These are phyloP conservation scores for Botryosphaeria dothidea DNA, from an alignment of 2,329 filamentous ascomycete genomes.

Conservation along the genomic window DNA sequence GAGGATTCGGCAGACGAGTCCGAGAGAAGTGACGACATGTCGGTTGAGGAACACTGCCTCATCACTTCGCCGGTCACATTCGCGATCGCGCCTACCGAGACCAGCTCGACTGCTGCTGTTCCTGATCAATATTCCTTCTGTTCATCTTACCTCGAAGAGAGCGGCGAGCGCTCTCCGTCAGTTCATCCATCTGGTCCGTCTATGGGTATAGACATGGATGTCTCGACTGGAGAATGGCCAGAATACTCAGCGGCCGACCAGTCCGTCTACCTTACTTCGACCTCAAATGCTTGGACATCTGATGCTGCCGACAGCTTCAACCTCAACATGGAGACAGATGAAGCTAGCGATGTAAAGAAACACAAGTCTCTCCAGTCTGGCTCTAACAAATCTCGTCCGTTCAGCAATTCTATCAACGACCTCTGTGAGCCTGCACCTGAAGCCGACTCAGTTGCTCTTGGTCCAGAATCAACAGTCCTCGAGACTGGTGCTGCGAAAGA, in stretches of 20 bases:
- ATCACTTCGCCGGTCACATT: background rate
- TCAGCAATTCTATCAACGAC: constrained; percentile 12
- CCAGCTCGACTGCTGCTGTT: background rate
- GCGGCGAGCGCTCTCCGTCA: background rate
- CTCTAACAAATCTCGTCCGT: background rate
- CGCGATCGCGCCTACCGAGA: background rate
- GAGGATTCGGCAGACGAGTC: background rate
- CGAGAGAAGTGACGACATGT: background rate
- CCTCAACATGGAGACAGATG: background rate
- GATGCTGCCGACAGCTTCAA: background rate
- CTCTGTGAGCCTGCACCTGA: constrained; percentile 7
- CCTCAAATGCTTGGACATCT: background rate
- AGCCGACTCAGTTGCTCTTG: background rate
- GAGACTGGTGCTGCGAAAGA: background rate
- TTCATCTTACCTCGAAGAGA: background rate
- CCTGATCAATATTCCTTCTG: background rate
- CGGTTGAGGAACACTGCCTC: background rate
- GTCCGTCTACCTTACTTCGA: background rate
- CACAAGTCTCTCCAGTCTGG: background rate
- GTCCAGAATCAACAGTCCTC: background rate
- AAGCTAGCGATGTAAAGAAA: background rate
- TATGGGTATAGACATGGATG: background rate
- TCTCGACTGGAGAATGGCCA: background rate
- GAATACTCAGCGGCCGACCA: background rate
- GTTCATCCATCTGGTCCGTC: background rate